Evolutionary conservation across 495 filamentous ascomycete species (phyloP), one percentile per base, ranked within the genome.

Genomic region (Durotheca rogersii): DNA sequence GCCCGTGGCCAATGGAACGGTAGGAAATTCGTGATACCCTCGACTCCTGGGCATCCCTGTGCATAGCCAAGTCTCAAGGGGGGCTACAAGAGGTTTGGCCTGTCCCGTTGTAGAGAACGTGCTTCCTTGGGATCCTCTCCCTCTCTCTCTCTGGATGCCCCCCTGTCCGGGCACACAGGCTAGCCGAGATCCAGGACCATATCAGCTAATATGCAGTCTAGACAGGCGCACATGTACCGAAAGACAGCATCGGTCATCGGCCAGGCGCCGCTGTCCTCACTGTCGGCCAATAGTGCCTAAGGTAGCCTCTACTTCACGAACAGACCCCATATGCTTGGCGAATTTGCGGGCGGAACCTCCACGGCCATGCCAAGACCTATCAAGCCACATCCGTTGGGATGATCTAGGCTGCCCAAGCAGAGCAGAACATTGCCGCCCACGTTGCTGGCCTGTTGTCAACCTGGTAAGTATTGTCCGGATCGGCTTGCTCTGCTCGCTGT

Each of bases 1-100:
- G 53, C 33, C 44, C 44, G 14, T 14, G 19, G 36, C 62, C 62
- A 65, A 65, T 65, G 27, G 44, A 43, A 46, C 31, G 10, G 16
- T 20, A 7, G 5, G 4, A 29, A 42, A 34, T 15, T 35, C 41
- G 62, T 65, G 62, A 62, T 49, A 65, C 45, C 47, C 17, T 54
- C 45, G 35, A 46, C 36, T 40, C 12, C 16, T 42, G 34, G 17
- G 6, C 3, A 37, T 19, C 48, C 48, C 17, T 53, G 48, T 21
- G 15, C 16, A 9, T 18, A 23, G 55, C 55, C 44, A 53, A 53
- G 44, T 12, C 29, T 21, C 20, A 53, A 27, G 23, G 15, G 29
- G 30, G 29, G 21, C 47, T 15, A 33, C 4, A 50, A 50, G 6
- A 35, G 49, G 49, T 46, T 53, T 50, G 53, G 49, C 55, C 49